Base-by-base conservation (phyloP, 83 land plant genomes). In the Larix sibirica region DNA sequence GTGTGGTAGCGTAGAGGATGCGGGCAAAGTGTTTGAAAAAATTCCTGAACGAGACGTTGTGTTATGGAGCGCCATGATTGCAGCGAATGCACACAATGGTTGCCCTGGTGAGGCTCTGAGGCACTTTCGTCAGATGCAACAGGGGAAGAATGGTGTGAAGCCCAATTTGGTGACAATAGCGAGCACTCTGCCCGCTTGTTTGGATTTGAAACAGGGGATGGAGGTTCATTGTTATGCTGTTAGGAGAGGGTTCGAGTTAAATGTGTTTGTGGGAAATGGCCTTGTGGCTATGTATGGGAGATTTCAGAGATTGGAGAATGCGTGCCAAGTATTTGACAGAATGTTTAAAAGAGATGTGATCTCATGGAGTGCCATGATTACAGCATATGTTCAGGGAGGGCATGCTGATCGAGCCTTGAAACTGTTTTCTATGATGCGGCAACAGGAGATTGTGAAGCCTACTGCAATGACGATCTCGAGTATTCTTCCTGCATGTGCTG, bases 321-420 rank as follows among this genome's bases (percentile, higher is more conserved):
- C 10, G 3, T 66, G 70, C 38, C 36, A 66, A 66, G 33, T 66
- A 6, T 26, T 66, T 13, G 82, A 84, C 44, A 58, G 60, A 81
- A 84, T 88, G 78, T 61, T 68, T 24, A 47, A 82, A 60, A 90
- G 85, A 56, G 79, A 76, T 65, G 50, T 58, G 26, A 82, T 81
- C 66, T 13, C 84, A 28, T 84, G 90, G 87, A 90, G 86, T 81
- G 79, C 86, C 3, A 85, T 91, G 85, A 90, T 91, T 13, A 82
- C 75, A n/a, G 92, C 88, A 12, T 67, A 67, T 33, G 70, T 67
- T 13, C 40, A 67, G 17, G 14, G 33, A 23, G 70, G 70, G 28
- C 17, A 67, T 31, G 70, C 13, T 67, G 36, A 67, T 67, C 40
- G 28, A 33, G 70, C 70, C 70, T 67, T 67, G 70, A 67, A 67